Conservation (phyloP, 1,284 basidiomycete genomes). For the Paramarasmius palmivorus region DNA sequence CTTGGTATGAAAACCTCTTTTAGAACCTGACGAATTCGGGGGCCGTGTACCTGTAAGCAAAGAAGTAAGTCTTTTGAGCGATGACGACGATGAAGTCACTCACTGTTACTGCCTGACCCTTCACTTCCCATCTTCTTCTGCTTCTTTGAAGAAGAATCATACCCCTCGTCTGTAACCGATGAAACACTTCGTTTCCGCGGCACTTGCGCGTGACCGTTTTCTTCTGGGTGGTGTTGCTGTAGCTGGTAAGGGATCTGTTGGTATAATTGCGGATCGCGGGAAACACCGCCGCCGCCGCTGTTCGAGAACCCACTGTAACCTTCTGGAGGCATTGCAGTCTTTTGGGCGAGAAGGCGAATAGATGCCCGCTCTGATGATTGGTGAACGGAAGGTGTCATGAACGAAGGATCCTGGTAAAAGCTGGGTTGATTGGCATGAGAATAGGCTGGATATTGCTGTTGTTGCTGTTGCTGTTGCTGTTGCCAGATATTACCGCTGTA, state of each 20-base stretch:
- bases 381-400: neutral
- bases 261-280: slow-evolving; percentile 1
- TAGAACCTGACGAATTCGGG: slow-evolving; percentile 36
- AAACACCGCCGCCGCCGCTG: neutral
- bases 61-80: neutral
- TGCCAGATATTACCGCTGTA: neutral
- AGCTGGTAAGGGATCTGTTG: neutral
- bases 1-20: slow-evolving; percentile 65
- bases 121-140: slow-evolving; percentile 5
- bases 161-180: neutral
- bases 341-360: neutral
- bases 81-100: neutral
- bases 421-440: neutral
- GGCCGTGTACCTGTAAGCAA: neutral
- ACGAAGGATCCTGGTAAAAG: neutral
- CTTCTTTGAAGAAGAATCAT: slow-evolving; percentile 5
- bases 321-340: neutral
- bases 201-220: neutral
- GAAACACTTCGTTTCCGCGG: slow-evolving; percentile 12
- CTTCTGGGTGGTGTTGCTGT: neutral
- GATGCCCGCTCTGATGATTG: neutral
- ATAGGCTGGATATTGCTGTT: neutral
- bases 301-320: neutral
- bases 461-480: neutral
- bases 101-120: neutral